Conservation (phyloP, 768 basidiomycete genomes). For the Dioszegia aurantiaca region DNA sequence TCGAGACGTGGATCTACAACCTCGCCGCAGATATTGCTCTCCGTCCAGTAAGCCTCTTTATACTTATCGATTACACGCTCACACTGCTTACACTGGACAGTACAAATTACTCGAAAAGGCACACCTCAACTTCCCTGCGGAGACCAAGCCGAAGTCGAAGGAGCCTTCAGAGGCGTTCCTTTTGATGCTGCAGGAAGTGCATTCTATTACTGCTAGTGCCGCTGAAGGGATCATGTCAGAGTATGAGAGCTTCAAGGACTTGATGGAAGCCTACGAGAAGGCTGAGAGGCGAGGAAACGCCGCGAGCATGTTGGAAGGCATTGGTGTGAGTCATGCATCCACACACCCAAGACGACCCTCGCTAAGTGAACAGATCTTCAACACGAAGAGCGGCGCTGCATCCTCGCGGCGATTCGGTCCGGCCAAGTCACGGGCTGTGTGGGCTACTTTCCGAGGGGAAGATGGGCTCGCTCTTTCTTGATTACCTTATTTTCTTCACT, state of each 20-base stretch:
- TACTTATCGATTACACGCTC: background rate
- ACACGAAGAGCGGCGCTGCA: conserved; percentile 32
- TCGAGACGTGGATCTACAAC: conserved; percentile 47
- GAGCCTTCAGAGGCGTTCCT: conserved; percentile 36
- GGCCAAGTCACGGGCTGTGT: conserved; percentile 40
- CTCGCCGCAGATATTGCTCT: conserved; percentile 47
- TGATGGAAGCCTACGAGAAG: conserved; percentile 49
- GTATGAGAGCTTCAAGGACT: conserved; percentile 33
- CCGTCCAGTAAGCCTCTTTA: conserved; percentile 36
- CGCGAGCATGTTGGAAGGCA: conserved; percentile 40
- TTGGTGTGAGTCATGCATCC: conserved; percentile 33
- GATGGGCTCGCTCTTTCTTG: conserved; percentile 43
- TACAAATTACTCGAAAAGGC: conserved; percentile 48
- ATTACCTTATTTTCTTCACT: background rate
- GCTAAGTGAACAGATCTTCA: conserved; percentile 26
- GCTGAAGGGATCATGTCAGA: conserved; percentile 41
- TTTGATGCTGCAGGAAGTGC: conserved; percentile 51
- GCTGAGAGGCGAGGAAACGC: conserved; percentile 35
- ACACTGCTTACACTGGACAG: conserved; percentile 19
- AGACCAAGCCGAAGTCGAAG: conserved; percentile 32
- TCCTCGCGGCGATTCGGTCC: conserved; percentile 33
- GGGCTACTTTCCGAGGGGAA: conserved; percentile 34
- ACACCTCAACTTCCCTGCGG: conserved; percentile 47
- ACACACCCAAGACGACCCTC: background rate
- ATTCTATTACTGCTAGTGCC: conserved; percentile 45